Conservation (phyloP, 1,139 yeast species). For the Yamadazyma songkhlaensis region DNA sequence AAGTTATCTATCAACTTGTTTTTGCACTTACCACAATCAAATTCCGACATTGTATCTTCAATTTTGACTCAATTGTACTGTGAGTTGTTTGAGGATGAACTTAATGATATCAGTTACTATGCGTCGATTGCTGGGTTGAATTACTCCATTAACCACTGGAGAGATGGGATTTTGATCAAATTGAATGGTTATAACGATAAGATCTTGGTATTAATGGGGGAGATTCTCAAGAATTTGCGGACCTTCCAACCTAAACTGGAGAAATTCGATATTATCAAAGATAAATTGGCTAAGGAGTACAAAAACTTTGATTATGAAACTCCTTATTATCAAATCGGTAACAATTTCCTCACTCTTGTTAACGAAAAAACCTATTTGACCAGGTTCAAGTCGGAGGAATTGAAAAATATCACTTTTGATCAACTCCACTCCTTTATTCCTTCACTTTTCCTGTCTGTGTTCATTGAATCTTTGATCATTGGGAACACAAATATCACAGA, state of each 20-base stretch:
- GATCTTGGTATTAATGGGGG: conserved; percentile 56
- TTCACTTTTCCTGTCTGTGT: conserved; percentile 43
- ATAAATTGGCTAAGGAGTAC: conserved; percentile 57
- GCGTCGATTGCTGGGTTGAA: conserved; percentile 81
- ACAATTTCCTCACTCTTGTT: conserved; percentile 56
- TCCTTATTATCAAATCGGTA: conserved; percentile 75
- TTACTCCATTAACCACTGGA: conserved; percentile 54
- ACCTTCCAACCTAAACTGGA: conserved; percentile 50
- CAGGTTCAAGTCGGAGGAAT: conserved; percentile 56
- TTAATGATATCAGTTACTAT: conserved; percentile 76
- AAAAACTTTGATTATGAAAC: conserved; percentile 70
- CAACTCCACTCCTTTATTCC: conserved; percentile 48
- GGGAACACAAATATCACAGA: conserved; percentile 64
- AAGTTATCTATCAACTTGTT: conserved; percentile 69
- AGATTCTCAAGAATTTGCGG: conserved; percentile 53
- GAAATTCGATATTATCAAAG: conserved; percentile 67
- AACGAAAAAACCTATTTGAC: conserved; percentile 70
- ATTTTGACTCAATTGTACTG: conserved; percentile 60
- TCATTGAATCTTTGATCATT: conserved; percentile 67
- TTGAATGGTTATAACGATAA: conserved; percentile 85
- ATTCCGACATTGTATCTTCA: conserved; percentile 52
- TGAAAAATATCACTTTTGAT: conserved; percentile 42
- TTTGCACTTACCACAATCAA: conserved; percentile 65
- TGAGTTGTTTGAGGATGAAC: conserved; percentile 69
- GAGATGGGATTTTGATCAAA: conserved; percentile 69